Base-by-base conservation (phyloP, 805 yeast genomes). In the Suhomyces kilbournensis region DNA sequence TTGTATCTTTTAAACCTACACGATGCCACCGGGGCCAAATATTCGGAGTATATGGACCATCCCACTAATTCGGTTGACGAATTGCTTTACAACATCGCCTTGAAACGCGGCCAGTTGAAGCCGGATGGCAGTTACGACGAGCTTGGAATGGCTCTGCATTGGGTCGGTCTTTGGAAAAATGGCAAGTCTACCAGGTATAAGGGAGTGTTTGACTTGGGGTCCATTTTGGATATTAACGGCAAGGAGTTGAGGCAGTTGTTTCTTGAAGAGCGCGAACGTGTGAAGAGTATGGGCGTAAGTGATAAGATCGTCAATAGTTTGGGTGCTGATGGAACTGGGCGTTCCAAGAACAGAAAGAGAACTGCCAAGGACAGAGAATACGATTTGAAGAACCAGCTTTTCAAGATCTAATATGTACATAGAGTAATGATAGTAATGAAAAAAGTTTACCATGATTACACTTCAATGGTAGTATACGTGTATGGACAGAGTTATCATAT, bases 1-100 rank as follows among this genome's bases (percentile, higher is more conserved):
- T 73, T 93, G 26, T 94, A 76, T 61, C 70, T 87, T 20, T 70
- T 92, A 69, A 93, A 94, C 63, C 65, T 84, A 15, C 86, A 82
- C 55, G 81, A 79, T 52, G 73, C 77, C 2, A 59, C 67, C 3
- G 84, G 84, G 2, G 52, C 58, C 9, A 64, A 69, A 8, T 84
- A 84, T 59, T 55, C 60, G 0, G 74, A 77, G 48, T 85, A 75
- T 60, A 66, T 82, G 57, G 58, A 70, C 8, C 70, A 73, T 30
- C 96, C 96, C 1, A 89, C 96, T 0, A 91, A 91, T 65, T 80
- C 85, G 56, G 74, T 90, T 2, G 76, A 80, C 51, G 81, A 76
- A 52, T 71, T 90, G 19, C 66, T 90, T 32, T 63, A 64, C 45
- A 69, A 76, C 14, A 73, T 85, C 7, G 82, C 84, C 10, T 70